A percentile compares a stretch with the other conserved stretches of the same genome.
Conservation (phyloP, 2,329 filamentous ascomycete species). For the Akanthomyces dipterigenus region DNA sequence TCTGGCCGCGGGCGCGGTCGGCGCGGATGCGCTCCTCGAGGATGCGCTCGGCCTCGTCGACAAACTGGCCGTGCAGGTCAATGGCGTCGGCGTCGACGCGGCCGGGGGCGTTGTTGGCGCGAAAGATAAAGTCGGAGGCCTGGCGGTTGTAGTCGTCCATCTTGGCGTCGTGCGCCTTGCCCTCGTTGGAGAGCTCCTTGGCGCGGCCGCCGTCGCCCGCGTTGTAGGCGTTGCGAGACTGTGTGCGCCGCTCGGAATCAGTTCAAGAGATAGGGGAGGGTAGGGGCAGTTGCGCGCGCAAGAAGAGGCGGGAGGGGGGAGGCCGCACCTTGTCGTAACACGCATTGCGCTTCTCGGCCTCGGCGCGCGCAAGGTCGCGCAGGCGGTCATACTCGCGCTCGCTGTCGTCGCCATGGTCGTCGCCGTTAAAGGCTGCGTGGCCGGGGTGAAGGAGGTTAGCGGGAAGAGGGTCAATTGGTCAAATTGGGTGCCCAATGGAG, state of each 20-base stretch:
- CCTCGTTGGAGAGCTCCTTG: constrained; percentile 76
- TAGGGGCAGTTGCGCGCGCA: not conserved
- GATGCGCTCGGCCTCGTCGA: constrained; percentile 90
- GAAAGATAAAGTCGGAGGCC: constrained; percentile 90
- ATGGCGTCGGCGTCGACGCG: constrained; percentile 76
- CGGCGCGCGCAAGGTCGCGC: constrained; percentile 72
- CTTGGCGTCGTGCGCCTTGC: constrained; percentile 73
- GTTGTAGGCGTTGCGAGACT: constrained; percentile 75
- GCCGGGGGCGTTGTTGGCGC: constrained; percentile 79
- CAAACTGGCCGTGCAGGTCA: constrained; percentile 89
- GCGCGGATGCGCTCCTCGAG: constrained; percentile 78
- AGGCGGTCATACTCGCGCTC: constrained; percentile 91
- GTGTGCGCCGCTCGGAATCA: too few relatives aligned
- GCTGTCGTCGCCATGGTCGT: constrained; percentile 50
- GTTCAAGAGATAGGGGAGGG: not conserved
- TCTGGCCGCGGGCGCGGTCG: constrained; percentile 66
- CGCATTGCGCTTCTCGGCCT: constrained; percentile 68
- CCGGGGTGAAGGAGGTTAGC: not conserved
- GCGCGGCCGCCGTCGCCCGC: constrained; percentile 77
- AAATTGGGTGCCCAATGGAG: constrained; percentile 10
- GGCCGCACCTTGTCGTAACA: constrained; percentile 64
- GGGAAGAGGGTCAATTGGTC: not conserved
- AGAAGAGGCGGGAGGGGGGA: not conserved
- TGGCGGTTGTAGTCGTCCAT: constrained; percentile 89
- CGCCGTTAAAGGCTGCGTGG: constrained; percentile 65